Evolutionary conservation across 2,329 filamentous ascomycete genomes (phyloP).

Genomic region (Monilinia laxa): DNA sequence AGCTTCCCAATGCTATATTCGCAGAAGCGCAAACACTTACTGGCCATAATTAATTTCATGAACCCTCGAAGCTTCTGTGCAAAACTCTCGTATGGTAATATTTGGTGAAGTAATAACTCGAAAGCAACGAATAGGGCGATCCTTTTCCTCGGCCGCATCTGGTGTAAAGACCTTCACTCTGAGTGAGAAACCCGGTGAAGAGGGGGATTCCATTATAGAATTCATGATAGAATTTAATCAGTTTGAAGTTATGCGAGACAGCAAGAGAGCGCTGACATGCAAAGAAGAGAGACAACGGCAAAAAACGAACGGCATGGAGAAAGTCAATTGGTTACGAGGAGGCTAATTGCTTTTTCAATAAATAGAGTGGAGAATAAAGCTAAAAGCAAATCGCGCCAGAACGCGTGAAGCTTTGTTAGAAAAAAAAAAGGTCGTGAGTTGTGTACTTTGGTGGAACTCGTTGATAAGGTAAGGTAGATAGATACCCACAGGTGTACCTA

Average conservation of each 20-base stretch:
- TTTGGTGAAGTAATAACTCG: slow-evolving; percentile 38
- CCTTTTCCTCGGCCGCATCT: slow-evolving; percentile 27
- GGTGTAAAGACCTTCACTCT: slow-evolving; percentile 38
- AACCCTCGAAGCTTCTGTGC: slow-evolving; percentile 36
- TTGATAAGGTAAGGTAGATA: background rate
- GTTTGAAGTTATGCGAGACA: slow-evolving; percentile 7
- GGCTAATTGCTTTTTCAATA: slow-evolving; percentile 16
- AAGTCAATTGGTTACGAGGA: background rate
- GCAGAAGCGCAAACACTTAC: slow-evolving; percentile 29
- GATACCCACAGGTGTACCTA: background rate
- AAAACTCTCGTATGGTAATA: slow-evolving; percentile 38
- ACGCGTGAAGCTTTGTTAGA: slow-evolving; percentile 15
- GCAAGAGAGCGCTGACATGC: slow-evolving; percentile 4
- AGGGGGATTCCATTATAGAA: slow-evolving; percentile 35
- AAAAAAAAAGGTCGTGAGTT: background rate
- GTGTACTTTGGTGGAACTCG: background rate
- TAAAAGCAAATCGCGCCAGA: slow-evolving; percentile 10
- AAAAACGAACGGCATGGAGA: slow-evolving; percentile 18
- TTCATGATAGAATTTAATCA: slow-evolving; percentile 8
- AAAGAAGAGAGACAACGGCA: slow-evolving; percentile 6
- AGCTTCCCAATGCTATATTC: background rate
- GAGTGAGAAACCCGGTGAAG: slow-evolving; percentile 36
- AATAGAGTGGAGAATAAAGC: background rate
- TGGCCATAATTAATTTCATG: slow-evolving; percentile 39
- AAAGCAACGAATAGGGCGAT: slow-evolving; percentile 37